These are phyloP conservation scores for Pycnococcus provasolii DNA, from an alignment of 139 green algal genomes.

Conservation along the genomic window DNA sequence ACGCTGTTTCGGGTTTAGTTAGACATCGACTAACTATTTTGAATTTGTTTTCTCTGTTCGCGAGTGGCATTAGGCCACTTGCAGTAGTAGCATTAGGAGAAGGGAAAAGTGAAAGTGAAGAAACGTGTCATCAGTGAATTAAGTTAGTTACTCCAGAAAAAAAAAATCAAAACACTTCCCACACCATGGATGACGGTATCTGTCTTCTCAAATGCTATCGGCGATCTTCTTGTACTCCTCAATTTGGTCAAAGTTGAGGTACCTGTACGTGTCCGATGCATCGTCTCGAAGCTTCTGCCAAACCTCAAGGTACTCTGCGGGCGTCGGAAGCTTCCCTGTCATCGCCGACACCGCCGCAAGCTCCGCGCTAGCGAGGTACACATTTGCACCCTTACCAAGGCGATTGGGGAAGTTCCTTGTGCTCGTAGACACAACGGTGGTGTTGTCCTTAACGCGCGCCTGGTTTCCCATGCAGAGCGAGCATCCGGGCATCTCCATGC, in stretches of 20 bases:
- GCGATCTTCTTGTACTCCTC: not conserved
- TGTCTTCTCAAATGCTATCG: no score
- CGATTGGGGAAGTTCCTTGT: conserved; percentile 31
- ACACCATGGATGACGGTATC: no score
- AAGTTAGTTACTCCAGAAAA: no score
- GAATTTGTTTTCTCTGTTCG: no score
- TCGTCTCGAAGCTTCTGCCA: not conserved
- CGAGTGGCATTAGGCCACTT: no score
- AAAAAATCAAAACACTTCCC: no score
- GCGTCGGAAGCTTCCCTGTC: conserved; percentile 11
- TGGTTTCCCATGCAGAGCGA: conserved; percentile 33
- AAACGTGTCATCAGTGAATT: no score
- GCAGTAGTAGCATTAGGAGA: no score
- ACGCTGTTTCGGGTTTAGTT: no score
- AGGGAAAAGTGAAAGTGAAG: no score
- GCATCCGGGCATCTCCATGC: conserved; percentile 30
- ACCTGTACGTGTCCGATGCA: conserved; percentile 19
- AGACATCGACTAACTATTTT: no score
- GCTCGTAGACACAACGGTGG: conserved; percentile 27
- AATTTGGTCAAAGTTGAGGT: conserved; percentile 31
- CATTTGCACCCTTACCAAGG: conserved; percentile 27
- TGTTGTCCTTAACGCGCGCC: conserved; percentile 23
- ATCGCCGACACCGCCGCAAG: conserved; percentile 24
- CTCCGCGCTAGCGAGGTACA: conserved; percentile 27
- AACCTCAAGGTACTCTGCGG: conserved; percentile 16